A percentile compares a stretch with the other conserved stretches of the same genome.
phyloP scores from a whole-genome alignment of 768 basidiomycete genomes.

The Lactarius pseudohatsudake region DNA sequence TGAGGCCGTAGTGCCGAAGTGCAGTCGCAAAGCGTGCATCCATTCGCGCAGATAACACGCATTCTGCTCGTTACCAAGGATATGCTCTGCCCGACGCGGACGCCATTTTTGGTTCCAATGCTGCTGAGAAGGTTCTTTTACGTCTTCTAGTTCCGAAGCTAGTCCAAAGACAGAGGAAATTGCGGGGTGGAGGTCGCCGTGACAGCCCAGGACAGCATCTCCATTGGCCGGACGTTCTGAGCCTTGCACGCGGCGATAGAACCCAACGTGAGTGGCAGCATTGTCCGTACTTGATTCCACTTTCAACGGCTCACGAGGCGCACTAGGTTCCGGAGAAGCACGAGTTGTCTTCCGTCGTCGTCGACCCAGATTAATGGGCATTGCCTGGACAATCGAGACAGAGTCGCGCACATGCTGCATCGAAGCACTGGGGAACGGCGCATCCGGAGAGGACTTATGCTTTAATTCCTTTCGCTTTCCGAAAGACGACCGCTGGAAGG shows the following conservation, averaged over 20 bases:
- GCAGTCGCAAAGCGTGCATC: constrained; percentile 69
- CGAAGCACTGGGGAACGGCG: constrained; percentile 22
- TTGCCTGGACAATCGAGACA: constrained; percentile 1
- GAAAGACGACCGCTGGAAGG: background rate
- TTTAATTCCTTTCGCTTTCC: constrained; percentile 10
- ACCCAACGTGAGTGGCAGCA: background rate
- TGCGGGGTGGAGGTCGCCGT: constrained; percentile 20
- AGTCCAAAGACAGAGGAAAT: constrained; percentile 19
- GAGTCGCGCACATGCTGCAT: constrained; percentile 25
- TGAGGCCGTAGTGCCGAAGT: constrained; percentile 37
- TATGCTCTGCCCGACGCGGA: constrained; percentile 68
- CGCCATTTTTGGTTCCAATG: constrained; percentile 77
- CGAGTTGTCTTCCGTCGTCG: constrained; percentile 8
- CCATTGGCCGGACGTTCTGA: constrained; percentile 7
- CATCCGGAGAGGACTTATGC: background rate
- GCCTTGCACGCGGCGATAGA: background rate
- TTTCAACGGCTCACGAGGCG: background rate
- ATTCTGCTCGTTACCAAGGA: constrained; percentile 73
- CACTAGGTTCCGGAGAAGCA: background rate
- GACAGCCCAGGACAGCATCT: constrained; percentile 7
- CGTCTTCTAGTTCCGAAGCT: constrained; percentile 7
- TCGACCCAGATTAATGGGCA: constrained; percentile 3
- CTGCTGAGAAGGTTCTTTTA: constrained; percentile 38
- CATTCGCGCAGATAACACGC: constrained; percentile 76
- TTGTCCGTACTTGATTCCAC: background rate